Base-by-base conservation (phyloP, 768 basidiomycete species). In the Suillus brevipes region DNA sequence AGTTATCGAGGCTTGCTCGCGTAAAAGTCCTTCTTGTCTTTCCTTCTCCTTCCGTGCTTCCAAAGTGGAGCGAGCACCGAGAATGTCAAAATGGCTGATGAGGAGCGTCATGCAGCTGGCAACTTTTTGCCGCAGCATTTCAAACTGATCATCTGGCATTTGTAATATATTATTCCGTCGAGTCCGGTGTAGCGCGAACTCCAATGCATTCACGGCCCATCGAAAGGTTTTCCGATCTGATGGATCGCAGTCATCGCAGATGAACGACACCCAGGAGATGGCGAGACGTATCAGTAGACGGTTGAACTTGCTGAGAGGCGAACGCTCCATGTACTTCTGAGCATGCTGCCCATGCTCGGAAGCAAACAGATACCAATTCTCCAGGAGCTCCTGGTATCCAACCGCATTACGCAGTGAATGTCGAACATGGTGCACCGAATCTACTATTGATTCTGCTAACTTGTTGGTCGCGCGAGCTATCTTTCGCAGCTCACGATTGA, bases 191-290 rank as follows among this genome's bases (percentile, higher is more conserved):
- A 94, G 86, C 1, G 95, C 89, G 73, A 95, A 98, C 73, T 97
- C 95, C 37, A 99, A 86, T 2, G 97, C 96, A 64, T 90, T 92
- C 61, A 99, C 95, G 9, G 97, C 96, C 96, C 96, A 99, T 74
- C 92, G 91, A 84, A 99, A 99, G 0, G 95, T 99, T 75, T 90
- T 92, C 64, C 94, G 86, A 75, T 99, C 96, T 40, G 93, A 91
- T 9, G 96, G 95, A 70, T 97, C 93, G 79, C 97, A 99, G 71
- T 96, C 94, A 73, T 98, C 95, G 78, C 95, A 97, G 68, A 99
- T 97, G 82, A 99, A 99, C 52, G 95, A 90, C 40, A 99, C 94
- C 97, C 97, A 99, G 14, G 93, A 91, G 70, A 99, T 98, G 12
- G 96, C 94, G 61, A 99, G 85, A 66, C 88, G 90, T 76, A 96